phyloP scores from a whole-genome alignment of 495 filamentous ascomycete species.

The Rostrohypoxylon terebratum region DNA sequence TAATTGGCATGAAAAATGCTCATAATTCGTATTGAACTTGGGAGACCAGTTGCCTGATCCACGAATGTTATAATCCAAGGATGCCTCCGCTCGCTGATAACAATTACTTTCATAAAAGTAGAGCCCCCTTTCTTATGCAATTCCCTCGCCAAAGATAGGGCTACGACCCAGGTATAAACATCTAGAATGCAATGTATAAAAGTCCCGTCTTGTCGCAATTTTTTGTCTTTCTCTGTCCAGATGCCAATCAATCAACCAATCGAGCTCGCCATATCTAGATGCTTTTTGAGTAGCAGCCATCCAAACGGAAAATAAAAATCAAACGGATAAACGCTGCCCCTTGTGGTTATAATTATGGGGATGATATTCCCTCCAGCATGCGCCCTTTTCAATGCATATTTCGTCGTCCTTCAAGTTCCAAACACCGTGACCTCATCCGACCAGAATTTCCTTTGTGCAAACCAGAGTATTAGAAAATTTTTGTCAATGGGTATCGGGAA shows the following conservation, averaged over 20 bases:
- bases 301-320: slow-evolving; percentile 3
- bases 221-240: slow-evolving; percentile 28
- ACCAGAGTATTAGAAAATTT: slow-evolving; percentile 15
- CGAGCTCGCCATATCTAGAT: slow-evolving; percentile 34
- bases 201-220: slow-evolving; percentile 24
- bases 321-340: slow-evolving; percentile 25
- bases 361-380: slow-evolving; percentile 29
- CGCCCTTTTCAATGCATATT: slow-evolving; percentile 42
- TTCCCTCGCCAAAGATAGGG: slow-evolving; percentile 19
- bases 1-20: slow-evolving; percentile 16
- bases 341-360: slow-evolving; percentile 18
- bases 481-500: slow-evolving; percentile 40
- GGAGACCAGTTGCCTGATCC: slow-evolving; percentile 29
- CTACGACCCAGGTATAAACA: slow-evolving; percentile 36
- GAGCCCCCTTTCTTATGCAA: background rate
- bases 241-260: slow-evolving; percentile 31
- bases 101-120: slow-evolving; percentile 1
- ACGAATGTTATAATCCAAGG: slow-evolving; percentile 9
- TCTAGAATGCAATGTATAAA: slow-evolving; percentile 32
- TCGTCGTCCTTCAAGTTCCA: slow-evolving; percentile 23
- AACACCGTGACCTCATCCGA: slow-evolving; percentile 28
- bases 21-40: slow-evolving; percentile 32
- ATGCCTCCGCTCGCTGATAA: slow-evolving; percentile 20
- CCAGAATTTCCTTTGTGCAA: slow-evolving; percentile 26
- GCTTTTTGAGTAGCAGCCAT: slow-evolving; percentile 21